phyloP scores from a whole-genome alignment of 352 stramenopile species.

The Phytophthora podocarpi region DNA sequence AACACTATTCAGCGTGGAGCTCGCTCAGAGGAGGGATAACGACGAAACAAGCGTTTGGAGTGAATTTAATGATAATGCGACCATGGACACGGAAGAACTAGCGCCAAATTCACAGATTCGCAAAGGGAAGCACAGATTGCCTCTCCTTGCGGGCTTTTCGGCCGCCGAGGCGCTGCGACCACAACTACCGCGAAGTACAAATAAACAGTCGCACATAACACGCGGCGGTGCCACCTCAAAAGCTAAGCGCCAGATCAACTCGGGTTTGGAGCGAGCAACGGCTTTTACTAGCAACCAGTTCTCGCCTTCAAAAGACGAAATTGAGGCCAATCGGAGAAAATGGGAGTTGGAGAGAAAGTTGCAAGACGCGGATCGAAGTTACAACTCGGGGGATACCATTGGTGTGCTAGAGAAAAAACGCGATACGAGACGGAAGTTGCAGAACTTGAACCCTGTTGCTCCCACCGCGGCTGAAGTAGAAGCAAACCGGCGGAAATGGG shows the following conservation, averaged over 20 bases:
- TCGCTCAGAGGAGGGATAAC: neutral
- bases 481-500: constrained; percentile 31
- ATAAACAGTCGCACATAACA: constrained; percentile 2
- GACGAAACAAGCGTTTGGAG: neutral
- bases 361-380: constrained; percentile 12
- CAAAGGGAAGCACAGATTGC: constrained; percentile 25
- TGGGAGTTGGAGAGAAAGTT: constrained; percentile 35
- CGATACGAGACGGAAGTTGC: constrained; percentile 9
- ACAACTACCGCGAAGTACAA: constrained; percentile 22
- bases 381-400: neutral
- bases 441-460: constrained; percentile 1
- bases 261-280: neutral
- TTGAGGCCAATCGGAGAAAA: constrained; percentile 27
- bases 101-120: neutral
- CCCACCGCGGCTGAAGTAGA: constrained; percentile 15
- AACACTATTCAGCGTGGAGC: constrained; percentile 5
- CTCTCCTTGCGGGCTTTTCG: constrained; percentile 32
- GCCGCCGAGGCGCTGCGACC: constrained; percentile 30
- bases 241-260: constrained; percentile 6
- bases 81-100: neutral
- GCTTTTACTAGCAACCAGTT: neutral
- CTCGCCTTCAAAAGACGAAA: constrained; percentile 10
- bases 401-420: constrained; percentile 2
- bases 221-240: neutral
- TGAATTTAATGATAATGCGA: constrained; percentile 9